Percentiles rank a stretch among this genome's conserved stretches.
Evolutionary conservation across 306 rosid genomes (phyloP).

Genomic region (Crotalaria pallida): DNA sequence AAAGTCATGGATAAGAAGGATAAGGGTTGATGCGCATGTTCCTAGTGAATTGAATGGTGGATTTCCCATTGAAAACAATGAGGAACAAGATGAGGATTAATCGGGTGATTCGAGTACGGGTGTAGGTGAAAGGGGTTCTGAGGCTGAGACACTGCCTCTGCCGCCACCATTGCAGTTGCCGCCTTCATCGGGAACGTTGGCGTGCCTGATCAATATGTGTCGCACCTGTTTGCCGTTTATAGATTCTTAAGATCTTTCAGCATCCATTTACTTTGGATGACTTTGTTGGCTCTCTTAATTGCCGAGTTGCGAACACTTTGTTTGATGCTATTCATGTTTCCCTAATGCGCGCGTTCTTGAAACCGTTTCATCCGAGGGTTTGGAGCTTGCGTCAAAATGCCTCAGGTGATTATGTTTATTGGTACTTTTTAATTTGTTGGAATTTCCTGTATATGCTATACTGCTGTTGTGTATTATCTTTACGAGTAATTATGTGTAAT

Average conservation of each 20-base stretch:
- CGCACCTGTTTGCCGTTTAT: slow-evolving; percentile 71
- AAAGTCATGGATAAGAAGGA: neutral
- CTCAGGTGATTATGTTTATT: slow-evolving; percentile 46
- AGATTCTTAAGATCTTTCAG: slow-evolving; percentile 82
- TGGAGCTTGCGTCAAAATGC: slow-evolving; percentile 65
- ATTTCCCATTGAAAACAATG: slow-evolving; percentile 23
- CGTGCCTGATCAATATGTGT: slow-evolving; percentile 69
- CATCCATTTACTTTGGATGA: slow-evolving; percentile 84
- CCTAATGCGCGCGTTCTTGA: slow-evolving; percentile 71
- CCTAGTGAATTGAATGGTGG: slow-evolving; percentile 35
- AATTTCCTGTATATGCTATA: neutral
- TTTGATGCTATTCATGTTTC: slow-evolving; percentile 79
- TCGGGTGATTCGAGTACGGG: slow-evolving; percentile 36
- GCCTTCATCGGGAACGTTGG: slow-evolving; percentile 71
- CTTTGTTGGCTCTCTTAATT: slow-evolving; percentile 81
- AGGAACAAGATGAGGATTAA: slow-evolving; percentile 36
- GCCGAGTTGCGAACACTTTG: slow-evolving; percentile 44
- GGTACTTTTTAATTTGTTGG: neutral
- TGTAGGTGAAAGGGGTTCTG: slow-evolving; percentile 32
- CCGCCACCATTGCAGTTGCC: slow-evolving; percentile 62
- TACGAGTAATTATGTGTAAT: neutral
- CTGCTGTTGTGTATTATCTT: neutral
- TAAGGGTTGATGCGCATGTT: slow-evolving; percentile 30
- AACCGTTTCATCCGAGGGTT: slow-evolving; percentile 54
- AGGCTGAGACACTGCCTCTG: slow-evolving; percentile 23